Base-by-base conservation (phyloP, 2,329 filamentous ascomycete genomes). In the Bipolaris bicolor region DNA sequence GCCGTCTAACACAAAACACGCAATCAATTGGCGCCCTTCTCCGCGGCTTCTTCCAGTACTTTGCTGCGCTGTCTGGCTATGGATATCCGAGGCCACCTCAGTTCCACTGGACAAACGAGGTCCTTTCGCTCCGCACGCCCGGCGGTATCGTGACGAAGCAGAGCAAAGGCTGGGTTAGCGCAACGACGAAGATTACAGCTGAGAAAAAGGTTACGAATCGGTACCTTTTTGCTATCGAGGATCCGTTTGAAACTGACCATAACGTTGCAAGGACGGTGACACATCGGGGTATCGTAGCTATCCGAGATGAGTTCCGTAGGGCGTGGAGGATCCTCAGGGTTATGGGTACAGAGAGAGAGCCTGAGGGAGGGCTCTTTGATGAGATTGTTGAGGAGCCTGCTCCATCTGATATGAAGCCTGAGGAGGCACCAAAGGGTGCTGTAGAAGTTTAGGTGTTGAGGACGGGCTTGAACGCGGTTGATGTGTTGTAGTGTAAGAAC, bases 261-360 rank as follows among this genome's bases (percentile, higher is more conserved):
- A 97, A 97, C 66, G 90, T 97, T 33, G 93, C 90, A 3, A 83
- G 91, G 48, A 96, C 92, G 0, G 92, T 97, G 1, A 92, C 89
- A 6, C 90, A 94, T 69, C 85, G 88, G 58, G 91, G 92, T 2
- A 91, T 96, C 61, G 88, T 91, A 1, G 84, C 88, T 0, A 95
- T 96, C 58, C 83, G 91, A 39, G 89, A 95, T 66, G 92, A 97
- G 76, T 95, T 96, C 69, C 84, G 91, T 16, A 84, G 92, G 18
- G 91, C 91, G 2, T 90, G 90, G 85, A 81, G 85, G 34, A 89
- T 96, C 56, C 43, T 76, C 24, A 55, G 58, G 16, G 68, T 66
- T 18, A 54, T 76, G 15, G 73, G 73, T 2, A 64, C 62, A 44
- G 64, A 61, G 0, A 22, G 49, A 49, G 36, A 56, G 26, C 70